Conservation (phyloP, 768 basidiomycete genomes). For the Gymnopilus junonius region DNA sequence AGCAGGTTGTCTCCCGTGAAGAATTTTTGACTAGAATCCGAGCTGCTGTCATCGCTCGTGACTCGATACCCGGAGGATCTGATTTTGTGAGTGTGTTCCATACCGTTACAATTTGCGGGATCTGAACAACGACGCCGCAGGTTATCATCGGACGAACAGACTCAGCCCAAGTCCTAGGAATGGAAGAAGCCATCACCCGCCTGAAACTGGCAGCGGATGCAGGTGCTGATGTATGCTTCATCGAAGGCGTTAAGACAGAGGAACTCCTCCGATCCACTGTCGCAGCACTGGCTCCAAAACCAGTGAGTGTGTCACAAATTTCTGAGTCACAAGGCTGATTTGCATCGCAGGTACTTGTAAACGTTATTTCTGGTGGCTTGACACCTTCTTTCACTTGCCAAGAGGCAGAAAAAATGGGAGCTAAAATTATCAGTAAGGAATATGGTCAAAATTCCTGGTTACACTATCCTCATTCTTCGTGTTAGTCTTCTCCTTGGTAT, state of each 20-base stretch:
- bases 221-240: conserved; percentile 82
- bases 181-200: conserved; percentile 73
- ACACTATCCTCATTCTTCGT: background rate
- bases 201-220: conserved; percentile 73
- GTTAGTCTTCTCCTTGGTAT: conserved; percentile 76
- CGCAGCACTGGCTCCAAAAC: conserved; percentile 70
- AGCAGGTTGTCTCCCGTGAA: conserved; percentile 79
- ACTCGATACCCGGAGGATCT: conserved; percentile 73
- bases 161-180: conserved; percentile 77
- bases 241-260: conserved; percentile 75
- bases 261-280: conserved; percentile 69
- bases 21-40: conserved; percentile 77
- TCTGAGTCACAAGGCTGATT: background rate
- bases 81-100: conserved; percentile 55
- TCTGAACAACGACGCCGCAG: conserved; percentile 29
- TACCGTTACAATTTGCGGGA: background rate
- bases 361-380: conserved; percentile 79
- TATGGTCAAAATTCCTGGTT: background rate
- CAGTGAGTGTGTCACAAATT: conserved; percentile 41
- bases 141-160: conserved; percentile 79
- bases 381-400: conserved; percentile 74
- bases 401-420: conserved; percentile 71
- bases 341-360: conserved; percentile 62
- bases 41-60: conserved; percentile 77
- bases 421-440: conserved; percentile 76